Percentiles rank a stretch among this genome's conserved stretches.
These are phyloP conservation scores for Meripilus lineatus DNA, from an alignment of 1,284 basidiomycete species.

Conservation along the genomic window DNA sequence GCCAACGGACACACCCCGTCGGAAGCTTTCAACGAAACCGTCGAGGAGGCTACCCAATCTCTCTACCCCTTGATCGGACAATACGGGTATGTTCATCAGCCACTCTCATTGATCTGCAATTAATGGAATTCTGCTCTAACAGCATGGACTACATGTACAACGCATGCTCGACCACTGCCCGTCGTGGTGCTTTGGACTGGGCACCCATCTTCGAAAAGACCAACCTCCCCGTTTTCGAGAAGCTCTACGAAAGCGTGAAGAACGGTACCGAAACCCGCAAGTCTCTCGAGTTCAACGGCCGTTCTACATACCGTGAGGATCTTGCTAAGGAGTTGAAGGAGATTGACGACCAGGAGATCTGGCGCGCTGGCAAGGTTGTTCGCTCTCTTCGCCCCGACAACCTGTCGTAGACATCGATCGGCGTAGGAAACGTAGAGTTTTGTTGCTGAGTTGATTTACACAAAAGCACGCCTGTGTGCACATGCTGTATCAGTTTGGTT, in stretches of 20 bases:
- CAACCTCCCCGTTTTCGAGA: slow-evolving; percentile 91
- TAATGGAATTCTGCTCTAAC: slow-evolving; percentile 10
- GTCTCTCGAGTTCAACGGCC: slow-evolving; percentile 93
- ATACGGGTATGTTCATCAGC: slow-evolving; percentile 61
- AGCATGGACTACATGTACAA: slow-evolving; percentile 99
- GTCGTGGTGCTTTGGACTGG: slow-evolving; percentile 98
- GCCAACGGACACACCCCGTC: slow-evolving; percentile 98
- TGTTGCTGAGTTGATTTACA: neutral
- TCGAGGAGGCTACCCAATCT: slow-evolving; percentile 98
- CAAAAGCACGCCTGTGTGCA: neutral
- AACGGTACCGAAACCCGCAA: slow-evolving; percentile 97
- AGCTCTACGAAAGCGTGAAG: slow-evolving; percentile 90
- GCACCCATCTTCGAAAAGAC: slow-evolving; percentile 96
- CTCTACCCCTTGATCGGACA: slow-evolving; percentile 96
- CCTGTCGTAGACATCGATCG: neutral
- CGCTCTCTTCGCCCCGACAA: slow-evolving; percentile 8
- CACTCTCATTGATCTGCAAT: slow-evolving; percentile 3
- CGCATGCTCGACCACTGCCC: slow-evolving; percentile 98
- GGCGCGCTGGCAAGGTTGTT: slow-evolving; percentile 67
- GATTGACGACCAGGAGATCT: slow-evolving; percentile 98
- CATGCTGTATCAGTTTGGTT: neutral
- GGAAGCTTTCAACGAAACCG: slow-evolving; percentile 99
- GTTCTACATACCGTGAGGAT: slow-evolving; percentile 91
- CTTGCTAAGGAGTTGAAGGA: slow-evolving; percentile 92
- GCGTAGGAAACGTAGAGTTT: too few species aligned